Conservation (phyloP, 805 yeast species). For the Maudiozyma bulderi region DNA sequence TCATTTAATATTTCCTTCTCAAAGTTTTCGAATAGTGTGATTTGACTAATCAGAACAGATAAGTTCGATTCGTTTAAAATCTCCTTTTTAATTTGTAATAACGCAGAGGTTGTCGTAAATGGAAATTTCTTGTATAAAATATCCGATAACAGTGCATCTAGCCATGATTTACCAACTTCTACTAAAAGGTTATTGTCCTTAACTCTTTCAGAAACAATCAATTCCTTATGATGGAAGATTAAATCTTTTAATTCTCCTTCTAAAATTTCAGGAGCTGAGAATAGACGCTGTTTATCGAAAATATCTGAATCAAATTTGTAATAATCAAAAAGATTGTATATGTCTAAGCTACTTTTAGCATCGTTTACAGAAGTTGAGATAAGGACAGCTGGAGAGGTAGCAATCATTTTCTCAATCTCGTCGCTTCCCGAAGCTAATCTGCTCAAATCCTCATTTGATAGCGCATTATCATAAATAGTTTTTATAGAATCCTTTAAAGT, state of each 20-base stretch:
- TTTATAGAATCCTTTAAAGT: slow-evolving; percentile 7
- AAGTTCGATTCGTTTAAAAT: neutral
- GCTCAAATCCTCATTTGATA: slow-evolving; percentile 4
- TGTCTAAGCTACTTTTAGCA: slow-evolving; percentile 1
- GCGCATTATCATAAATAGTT: slow-evolving; percentile 8
- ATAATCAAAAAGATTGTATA: slow-evolving; percentile 4
- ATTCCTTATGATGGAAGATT: slow-evolving; percentile 8
- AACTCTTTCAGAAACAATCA: slow-evolving; percentile 2
- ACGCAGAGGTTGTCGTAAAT: slow-evolving; percentile 58
- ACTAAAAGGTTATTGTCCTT: slow-evolving; percentile 36
- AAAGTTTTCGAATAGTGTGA: neutral
- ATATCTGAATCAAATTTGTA: slow-evolving; percentile 6
- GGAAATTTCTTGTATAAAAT: slow-evolving; percentile 54
- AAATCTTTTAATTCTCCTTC: slow-evolving; percentile 5
- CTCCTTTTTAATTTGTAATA: slow-evolving; percentile 18
- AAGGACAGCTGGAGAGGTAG: slow-evolving; percentile 5
- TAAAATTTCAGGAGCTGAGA: slow-evolving; percentile 8
- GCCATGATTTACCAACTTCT: slow-evolving; percentile 72
- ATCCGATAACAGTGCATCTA: slow-evolving; percentile 54
- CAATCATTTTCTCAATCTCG: slow-evolving; percentile 5
- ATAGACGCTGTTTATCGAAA: neutral
- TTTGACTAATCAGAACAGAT: neutral
- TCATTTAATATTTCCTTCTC: slow-evolving; percentile 17
- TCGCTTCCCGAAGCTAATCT: neutral
- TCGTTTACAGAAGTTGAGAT: slow-evolving; percentile 3